Base-by-base conservation (phyloP, 768 basidiomycete species). In the Kwoniella sp. region DNA sequence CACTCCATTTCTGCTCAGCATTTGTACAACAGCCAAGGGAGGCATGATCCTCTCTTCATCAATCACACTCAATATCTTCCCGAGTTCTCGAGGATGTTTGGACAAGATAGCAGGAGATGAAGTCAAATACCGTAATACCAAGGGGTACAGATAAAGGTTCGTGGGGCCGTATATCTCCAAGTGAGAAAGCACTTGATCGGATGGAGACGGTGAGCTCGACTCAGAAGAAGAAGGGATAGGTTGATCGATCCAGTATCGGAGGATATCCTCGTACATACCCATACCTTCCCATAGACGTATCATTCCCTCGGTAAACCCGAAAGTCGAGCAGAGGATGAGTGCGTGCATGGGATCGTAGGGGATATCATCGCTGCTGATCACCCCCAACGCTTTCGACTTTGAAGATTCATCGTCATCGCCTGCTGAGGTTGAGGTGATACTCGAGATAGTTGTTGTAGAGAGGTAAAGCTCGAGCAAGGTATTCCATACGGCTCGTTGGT, bases 181-280 rank as follows among this genome's bases (percentile, higher is more conserved):
- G 46, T 89, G 86, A 7, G 83, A 80, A n/a, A 96, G 81, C 1
- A 95, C 90, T 70, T 88, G 84, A 1, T 76, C 70, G 10, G 83
- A 83, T 1, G 83, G 80, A 8, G 79, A 70, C 0, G 73, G 55
- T 37, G 8, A n/a, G 10, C 52, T 17, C 19, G 21, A 29, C 27
- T 19, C 2, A 6, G 8, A 22, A 3, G 21, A 17, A 2, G 33
- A 12, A 44, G 8, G 10, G 40, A 10, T 19, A 44, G 88, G 83
- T 64, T 84, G 84, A 62, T 90, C 90, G 85, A 95, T 94, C 88
- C 89, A 93, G 82, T 91, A 96, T 24, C 93, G 85, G 29, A 98
- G 76, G 51, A 98, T 88, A 69, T 96, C 94, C 72, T 97, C 95
- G 77, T 92, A 91, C 95, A 96, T 94, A 7, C 90, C 92, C 82